Evolutionary conservation across 1,139 yeast species (phyloP).

Genomic region (Yamadazyma buinensis): DNA sequence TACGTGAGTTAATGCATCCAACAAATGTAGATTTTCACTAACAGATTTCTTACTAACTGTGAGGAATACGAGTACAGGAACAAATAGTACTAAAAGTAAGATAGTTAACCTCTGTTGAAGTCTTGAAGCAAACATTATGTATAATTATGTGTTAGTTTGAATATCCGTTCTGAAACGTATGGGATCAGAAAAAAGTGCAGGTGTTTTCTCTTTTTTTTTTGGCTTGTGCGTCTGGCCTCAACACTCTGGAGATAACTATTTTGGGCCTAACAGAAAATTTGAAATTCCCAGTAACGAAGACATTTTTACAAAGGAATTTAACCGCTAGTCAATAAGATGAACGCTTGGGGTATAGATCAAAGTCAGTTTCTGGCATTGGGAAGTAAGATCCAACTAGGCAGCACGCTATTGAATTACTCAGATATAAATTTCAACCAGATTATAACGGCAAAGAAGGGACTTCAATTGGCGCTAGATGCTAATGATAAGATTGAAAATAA

Average conservation of each 20-base stretch:
- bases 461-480: constrained; percentile 23
- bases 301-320: too few relatives aligned
- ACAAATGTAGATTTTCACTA: constrained; percentile 7
- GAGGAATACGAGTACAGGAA: constrained; percentile 4
- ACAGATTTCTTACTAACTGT: background rate
- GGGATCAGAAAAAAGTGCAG: too few relatives aligned
- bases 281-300: too few relatives aligned
- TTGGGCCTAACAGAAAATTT: too few relatives aligned
- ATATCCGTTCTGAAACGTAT: too few relatives aligned
- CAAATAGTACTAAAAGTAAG: constrained; percentile 12
- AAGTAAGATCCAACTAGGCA: constrained; percentile 5
- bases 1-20: constrained; percentile 11
- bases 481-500: constrained; percentile 9
- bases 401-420: constrained; percentile 18
- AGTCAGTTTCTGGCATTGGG: constrained; percentile 2
- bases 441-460: constrained; percentile 44
- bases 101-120: constrained; percentile 16
- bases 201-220: too few relatives aligned
- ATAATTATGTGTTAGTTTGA: too few relatives aligned
- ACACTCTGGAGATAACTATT: too few relatives aligned
- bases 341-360: constrained; percentile 16
- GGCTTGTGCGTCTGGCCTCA: too few relatives aligned
- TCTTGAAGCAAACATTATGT: background rate
- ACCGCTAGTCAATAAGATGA: too few relatives aligned
- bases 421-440: constrained; percentile 43